phyloP scores from a whole-genome alignment of 2,329 filamentous ascomycete species.

The Blastomyces gilchristii region DNA sequence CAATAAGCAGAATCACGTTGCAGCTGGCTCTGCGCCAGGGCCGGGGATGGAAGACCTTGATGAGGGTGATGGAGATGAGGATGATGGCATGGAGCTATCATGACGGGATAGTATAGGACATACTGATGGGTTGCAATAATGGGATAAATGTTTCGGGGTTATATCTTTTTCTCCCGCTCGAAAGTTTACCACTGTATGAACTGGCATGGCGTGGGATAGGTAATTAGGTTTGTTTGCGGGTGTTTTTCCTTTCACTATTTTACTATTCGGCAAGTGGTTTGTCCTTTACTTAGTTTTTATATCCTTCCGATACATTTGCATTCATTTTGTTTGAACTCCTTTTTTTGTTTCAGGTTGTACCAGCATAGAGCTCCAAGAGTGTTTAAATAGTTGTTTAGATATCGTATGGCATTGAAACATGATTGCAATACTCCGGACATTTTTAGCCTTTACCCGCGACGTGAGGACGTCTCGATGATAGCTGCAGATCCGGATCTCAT shows the following conservation, averaged over 20 bases:
- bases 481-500: conserved; percentile 7
- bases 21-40: conserved; percentile 17
- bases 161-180: neutral
- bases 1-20: conserved; percentile 23
- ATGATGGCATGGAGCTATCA: conserved; percentile 39
- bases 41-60: conserved; percentile 25
- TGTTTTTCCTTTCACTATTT: neutral
- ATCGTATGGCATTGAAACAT: neutral
- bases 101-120: conserved; percentile 15
- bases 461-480: neutral
- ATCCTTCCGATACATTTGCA: neutral
- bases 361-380: neutral
- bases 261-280: neutral
- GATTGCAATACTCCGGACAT: neutral
- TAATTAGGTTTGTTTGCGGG: neutral
- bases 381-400: neutral
- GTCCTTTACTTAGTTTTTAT: neutral
- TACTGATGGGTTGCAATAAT: neutral
- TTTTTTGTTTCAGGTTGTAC: neutral
- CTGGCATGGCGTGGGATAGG: neutral
- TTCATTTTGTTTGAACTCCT: neutral
- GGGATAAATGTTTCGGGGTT: neutral
- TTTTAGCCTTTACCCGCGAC: too few species aligned
- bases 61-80: conserved; percentile 38
- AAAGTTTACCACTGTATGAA: neutral